phyloP scores from a whole-genome alignment of 2,329 filamentous ascomycete species.

The Triangularia verruculosa region DNA sequence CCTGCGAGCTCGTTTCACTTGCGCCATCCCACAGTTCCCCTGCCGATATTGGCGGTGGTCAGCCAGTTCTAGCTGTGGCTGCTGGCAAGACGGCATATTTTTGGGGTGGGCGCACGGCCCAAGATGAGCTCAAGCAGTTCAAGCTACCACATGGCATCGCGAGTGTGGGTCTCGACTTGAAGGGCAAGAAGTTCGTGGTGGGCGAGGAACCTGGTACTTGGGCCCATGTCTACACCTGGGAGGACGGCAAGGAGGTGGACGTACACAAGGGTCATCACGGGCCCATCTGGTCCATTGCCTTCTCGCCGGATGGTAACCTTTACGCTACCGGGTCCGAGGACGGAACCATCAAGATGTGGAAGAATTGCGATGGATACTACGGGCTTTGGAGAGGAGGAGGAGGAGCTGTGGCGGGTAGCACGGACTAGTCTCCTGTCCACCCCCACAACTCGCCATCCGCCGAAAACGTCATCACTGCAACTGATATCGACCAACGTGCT shows the following conservation, averaged over 20 bases:
- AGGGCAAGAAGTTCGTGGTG: conserved; percentile 79
- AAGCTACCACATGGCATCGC: conserved; percentile 81
- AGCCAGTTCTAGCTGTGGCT: conserved; percentile 77
- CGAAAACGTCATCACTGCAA: background rate
- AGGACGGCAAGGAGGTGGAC: conserved; percentile 79
- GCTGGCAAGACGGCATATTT: conserved; percentile 95
- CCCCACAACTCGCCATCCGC: conserved; percentile 21
- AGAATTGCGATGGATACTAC: conserved; percentile 65
- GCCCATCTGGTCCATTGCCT: conserved; percentile 93
- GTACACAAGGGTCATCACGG: conserved; percentile 96
- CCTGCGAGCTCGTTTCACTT: conserved; percentile 81
- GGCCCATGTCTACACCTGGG: conserved; percentile 92
- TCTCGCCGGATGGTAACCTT: conserved; percentile 91
- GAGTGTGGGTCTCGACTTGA: conserved; percentile 82
- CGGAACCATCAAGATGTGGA: conserved; percentile 92
- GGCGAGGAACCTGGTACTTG: conserved; percentile 91
- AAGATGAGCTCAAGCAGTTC: conserved; percentile 71
- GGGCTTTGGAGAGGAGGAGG: conserved; percentile 62
- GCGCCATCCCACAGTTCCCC: conserved; percentile 56
- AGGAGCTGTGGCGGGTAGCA: conserved; percentile 39
- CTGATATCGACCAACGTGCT: conserved; percentile 3
- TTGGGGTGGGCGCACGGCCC: conserved; percentile 73
- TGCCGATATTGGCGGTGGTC: conserved; percentile 63
- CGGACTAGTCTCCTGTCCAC: conserved; percentile 36
- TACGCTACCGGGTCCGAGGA: conserved; percentile 97